Base-by-base conservation (phyloP, 1,284 basidiomycete genomes). In the Heliocybe sulcata region DNA sequence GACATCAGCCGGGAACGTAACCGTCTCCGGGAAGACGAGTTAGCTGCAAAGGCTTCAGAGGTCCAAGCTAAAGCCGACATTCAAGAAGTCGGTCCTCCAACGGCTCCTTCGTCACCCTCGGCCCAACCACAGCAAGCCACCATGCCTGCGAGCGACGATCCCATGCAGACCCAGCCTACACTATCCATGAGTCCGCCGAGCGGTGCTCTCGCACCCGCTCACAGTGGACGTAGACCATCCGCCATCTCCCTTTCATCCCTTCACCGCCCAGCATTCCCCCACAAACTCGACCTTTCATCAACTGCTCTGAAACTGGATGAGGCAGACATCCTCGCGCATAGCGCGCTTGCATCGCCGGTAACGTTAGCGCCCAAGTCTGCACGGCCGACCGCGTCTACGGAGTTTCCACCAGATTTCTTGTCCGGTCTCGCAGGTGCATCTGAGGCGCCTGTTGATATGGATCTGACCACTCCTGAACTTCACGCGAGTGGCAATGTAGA, bases 291-390 rank as follows among this genome's bases (percentile, higher is more conserved):
- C 63, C 74, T 90, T 4, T 87, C 87, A 16, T 74, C 84, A 0
- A 69, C 80, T n/a, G 72, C 82, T 16, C 72, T 88, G 56, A 79
- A 81, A 52, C 74, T 87, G 26, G 82, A 85, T 45, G 86, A 88
- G 60, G 73, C 73, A 2, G 69, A 77, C n/a, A 67, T 81, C 35
- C 78, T 80, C 60, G 66, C 75, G 2, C 79, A 74, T 57, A 83
- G 83, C 1, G 20, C 23, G 3, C 71, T 87, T 51, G 78, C 83
- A 3, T 90, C 88, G 1, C 88, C 88, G 16, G 86, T 90, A 14
- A 87, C 84, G 3, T 77, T 91, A 27, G 88, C 87, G 1, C 89
- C 89, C 0, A 85, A 82, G 62, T 88, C 88, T 14, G 85, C 86
- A 35, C 77, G 83, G 9, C 71, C 79, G 1, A 65, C 72, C 23